Conservation (phyloP, 208 protist genomes). For the Leishmania tarentolae region DNA sequence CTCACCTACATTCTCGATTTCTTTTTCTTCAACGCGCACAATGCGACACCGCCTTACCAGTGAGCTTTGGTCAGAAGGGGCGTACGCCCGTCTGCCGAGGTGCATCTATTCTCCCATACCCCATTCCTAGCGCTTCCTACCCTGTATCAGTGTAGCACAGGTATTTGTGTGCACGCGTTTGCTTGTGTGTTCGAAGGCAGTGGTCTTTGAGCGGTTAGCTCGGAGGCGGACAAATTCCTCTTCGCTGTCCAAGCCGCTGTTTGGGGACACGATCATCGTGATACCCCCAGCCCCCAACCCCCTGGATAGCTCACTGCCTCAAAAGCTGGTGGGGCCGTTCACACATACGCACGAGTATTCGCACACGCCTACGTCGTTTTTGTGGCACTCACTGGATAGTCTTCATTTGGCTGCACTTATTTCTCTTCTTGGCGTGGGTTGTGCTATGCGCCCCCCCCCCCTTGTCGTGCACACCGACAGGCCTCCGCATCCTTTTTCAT, state of each 20-base stretch:
- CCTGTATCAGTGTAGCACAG: background rate
- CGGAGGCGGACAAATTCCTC: background rate
- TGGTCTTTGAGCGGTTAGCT: background rate
- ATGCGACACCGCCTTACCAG: background rate
- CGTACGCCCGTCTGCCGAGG: background rate
- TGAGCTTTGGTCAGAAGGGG: background rate
- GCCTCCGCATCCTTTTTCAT: background rate
- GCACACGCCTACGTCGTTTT: background rate
- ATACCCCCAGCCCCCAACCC: too few relatives aligned
- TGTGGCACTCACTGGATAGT: background rate
- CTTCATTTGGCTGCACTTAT: too few relatives aligned
- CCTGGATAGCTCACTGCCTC: background rate
- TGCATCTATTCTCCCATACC: background rate
- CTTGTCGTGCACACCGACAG: too few relatives aligned
- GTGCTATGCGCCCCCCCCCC: background rate
- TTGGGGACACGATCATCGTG: background rate
- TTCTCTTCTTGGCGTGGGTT: background rate
- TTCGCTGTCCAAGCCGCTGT: background rate
- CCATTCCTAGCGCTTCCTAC: background rate
- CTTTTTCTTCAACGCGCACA: background rate
- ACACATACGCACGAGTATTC: background rate
- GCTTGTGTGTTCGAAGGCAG: background rate
- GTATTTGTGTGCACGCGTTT: background rate
- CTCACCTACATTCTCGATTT: background rate
- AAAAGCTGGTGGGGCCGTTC: background rate